phyloP scores from a whole-genome alignment of 345 rosid genomes.

The Heritiera fomes region DNA sequence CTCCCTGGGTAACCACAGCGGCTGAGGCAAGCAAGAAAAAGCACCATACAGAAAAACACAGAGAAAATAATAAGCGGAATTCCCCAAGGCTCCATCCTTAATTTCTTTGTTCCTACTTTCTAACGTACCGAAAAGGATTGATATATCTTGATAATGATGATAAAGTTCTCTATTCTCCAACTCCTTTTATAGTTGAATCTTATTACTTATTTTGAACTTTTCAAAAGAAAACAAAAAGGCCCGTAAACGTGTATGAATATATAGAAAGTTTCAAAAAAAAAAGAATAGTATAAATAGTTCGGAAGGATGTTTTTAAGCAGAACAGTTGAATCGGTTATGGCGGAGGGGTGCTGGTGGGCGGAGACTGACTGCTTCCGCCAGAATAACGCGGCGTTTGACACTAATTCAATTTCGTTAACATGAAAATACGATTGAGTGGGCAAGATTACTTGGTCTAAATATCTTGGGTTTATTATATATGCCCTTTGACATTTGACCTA shows the following conservation, averaged over 20 bases:
- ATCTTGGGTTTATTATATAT: background rate
- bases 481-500: background rate
- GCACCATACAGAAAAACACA: background rate
- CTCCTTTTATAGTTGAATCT: slow-evolving; percentile 16
- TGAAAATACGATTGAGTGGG: background rate
- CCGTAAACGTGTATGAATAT: background rate
- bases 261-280: no score
- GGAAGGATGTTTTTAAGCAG: no score
- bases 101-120: background rate
- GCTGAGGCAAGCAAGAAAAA: background rate
- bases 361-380: background rate
- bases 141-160: background rate
- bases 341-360: no score
- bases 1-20: background rate
- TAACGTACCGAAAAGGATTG: background rate
- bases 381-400: background rate
- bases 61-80: slow-evolving; percentile 1
- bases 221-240: background rate
- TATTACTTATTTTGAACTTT: background rate
- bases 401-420: background rate
- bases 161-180: background rate
- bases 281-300: no score
- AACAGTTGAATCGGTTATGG: no score
- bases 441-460: background rate
- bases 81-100: slow-evolving; percentile 18